Conservation (phyloP, 495 filamentous ascomycete species). For the Neurospora sp. region DNA sequence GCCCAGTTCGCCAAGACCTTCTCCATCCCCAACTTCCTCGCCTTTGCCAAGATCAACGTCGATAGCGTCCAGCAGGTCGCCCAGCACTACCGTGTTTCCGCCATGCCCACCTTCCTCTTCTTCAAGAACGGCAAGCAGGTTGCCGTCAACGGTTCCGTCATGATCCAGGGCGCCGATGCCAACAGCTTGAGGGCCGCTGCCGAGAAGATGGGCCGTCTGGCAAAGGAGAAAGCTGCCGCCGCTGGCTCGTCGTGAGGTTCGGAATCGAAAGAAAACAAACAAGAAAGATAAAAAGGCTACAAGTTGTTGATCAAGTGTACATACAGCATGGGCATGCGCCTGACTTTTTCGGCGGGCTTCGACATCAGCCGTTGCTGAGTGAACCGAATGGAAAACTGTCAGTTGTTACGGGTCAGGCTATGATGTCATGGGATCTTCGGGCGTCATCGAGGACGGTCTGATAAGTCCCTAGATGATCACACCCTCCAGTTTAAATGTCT, state of each 20-base stretch:
- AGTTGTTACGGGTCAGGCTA: neutral
- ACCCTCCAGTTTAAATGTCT: neutral
- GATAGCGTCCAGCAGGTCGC: constrained; percentile 43
- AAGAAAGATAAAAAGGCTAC: neutral
- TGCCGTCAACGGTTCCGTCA: constrained; percentile 49
- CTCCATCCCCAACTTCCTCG: constrained; percentile 36
- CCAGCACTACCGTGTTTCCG: constrained; percentile 37
- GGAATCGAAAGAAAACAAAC: neutral
- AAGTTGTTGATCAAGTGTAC: neutral
- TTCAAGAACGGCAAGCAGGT: constrained; percentile 68
- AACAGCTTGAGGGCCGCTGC: constrained; percentile 10
- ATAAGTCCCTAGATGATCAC: neutral
- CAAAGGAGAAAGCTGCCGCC: constrained; percentile 19
- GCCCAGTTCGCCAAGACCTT: constrained; percentile 38
- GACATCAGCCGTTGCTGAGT: neutral
- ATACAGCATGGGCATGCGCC: neutral
- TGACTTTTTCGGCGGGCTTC: neutral
- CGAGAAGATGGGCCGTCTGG: constrained; percentile 20
- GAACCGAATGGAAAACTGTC: neutral
- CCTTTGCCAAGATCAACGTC: constrained; percentile 52
- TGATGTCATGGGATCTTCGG: neutral
- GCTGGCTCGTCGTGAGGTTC: constrained; percentile 2
- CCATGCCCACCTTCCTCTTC: constrained; percentile 82
- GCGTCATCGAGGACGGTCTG: neutral
- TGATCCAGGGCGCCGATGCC: constrained; percentile 20